Percentiles rank a stretch among this genome's conserved stretches.
Evolutionary conservation across 2,329 filamentous ascomycete genomes (phyloP).

Genomic region (Curvularia spicifera): DNA sequence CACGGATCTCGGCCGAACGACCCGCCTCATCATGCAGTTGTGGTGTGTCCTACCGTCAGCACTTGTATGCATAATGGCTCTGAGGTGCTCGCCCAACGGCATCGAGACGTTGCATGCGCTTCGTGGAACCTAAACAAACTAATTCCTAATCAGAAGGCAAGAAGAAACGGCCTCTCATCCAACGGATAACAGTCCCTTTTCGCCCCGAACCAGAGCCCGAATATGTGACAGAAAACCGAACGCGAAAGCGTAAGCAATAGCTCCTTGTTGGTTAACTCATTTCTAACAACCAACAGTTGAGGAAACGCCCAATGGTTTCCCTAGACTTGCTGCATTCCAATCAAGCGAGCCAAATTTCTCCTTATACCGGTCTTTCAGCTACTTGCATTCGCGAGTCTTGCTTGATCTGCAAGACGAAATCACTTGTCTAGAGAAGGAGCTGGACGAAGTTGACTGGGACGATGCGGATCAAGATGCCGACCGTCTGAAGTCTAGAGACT

Average conservation of each 20-base stretch:
- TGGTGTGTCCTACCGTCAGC: not conserved
- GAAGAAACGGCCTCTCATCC: slow-evolving; percentile 37
- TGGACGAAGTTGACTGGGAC: slow-evolving; percentile 46
- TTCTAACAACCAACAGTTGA: slow-evolving; percentile 40
- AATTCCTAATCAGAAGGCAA: slow-evolving; percentile 26
- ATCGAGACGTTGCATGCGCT: not conserved
- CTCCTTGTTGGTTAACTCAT: not conserved
- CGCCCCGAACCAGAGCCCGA: slow-evolving; percentile 38
- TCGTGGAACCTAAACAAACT: slow-evolving; percentile 11
- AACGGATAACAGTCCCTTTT: slow-evolving; percentile 40
- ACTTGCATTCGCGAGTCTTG: slow-evolving; percentile 50
- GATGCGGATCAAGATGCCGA: slow-evolving; percentile 33
- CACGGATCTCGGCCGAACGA: not conserved
- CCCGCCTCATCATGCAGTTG: not conserved
- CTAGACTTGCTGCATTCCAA: slow-evolving; percentile 49
- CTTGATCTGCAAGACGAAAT: slow-evolving; percentile 51
- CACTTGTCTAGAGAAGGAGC: slow-evolving; percentile 45
- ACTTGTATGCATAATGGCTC: slow-evolving; percentile 4
- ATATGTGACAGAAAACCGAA: slow-evolving; percentile 42
- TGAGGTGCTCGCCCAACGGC: not conserved
- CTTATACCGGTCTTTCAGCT: slow-evolving; percentile 50
- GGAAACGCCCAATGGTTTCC: slow-evolving; percentile 49
- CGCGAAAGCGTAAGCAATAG: slow-evolving; percentile 39
- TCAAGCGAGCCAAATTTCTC: slow-evolving; percentile 50
- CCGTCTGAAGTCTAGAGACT: slow-evolving; percentile 36